Percentiles rank a stretch among this genome's conserved stretches.
Evolutionary conservation across 2,329 filamentous ascomycete species (phyloP).

Genomic region (Mycosphaerelloides madeirae): DNA sequence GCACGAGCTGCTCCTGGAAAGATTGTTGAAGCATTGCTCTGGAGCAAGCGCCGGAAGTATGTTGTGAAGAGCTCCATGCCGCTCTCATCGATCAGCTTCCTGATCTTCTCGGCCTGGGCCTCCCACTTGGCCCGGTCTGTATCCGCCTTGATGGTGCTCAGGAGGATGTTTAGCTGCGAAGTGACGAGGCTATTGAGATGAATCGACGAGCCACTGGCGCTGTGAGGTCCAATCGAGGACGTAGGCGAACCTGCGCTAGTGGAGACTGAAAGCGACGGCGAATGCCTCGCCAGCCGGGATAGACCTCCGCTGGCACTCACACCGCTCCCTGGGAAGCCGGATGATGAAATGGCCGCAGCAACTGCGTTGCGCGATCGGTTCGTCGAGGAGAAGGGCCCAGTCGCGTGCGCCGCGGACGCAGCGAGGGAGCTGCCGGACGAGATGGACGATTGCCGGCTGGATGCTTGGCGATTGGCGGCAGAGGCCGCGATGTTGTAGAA

Average conservation of each 20-base stretch:
- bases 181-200: constrained; percentile 85
- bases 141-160: constrained; percentile 93
- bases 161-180: constrained; percentile 88
- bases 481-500: constrained; percentile 52
- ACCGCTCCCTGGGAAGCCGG: constrained; percentile 41
- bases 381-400: constrained; percentile 52
- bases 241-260: constrained; percentile 51
- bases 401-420: constrained; percentile 51
- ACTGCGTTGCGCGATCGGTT: constrained; percentile 53
- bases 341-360: constrained; percentile 50
- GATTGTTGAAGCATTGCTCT: constrained; percentile 84
- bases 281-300: constrained; percentile 55
- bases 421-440: constrained; percentile 54
- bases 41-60: constrained; percentile 89
- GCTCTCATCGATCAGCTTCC: constrained; percentile 95
- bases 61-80: constrained; percentile 98
- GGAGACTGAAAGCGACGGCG: constrained; percentile 54
- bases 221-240: constrained; percentile 44
- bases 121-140: constrained; percentile 90
- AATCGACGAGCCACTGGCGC: constrained; percentile 37
- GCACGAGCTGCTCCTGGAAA: constrained; percentile 70
- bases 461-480: constrained; percentile 46
- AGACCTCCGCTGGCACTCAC: constrained; percentile 48
- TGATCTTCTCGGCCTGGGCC: constrained; percentile 82
- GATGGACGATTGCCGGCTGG: constrained; percentile 51